phyloP scores from a whole-genome alignment of 495 filamentous ascomycete genomes.

The Hypoxylon fuscum region DNA sequence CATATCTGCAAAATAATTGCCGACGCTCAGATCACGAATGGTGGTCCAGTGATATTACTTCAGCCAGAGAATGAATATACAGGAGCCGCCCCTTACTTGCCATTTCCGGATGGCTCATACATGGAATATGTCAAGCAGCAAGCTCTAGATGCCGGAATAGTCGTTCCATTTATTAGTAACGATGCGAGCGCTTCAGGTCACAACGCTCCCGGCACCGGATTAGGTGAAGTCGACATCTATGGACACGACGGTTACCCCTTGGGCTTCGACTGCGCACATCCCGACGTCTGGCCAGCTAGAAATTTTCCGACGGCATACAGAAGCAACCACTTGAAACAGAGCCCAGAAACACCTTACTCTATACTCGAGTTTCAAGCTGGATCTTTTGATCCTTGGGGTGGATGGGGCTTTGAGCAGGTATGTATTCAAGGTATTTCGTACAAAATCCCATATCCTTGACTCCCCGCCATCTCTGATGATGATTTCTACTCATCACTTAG shows the following conservation, averaged over 20 bases:
- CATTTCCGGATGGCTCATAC: slow-evolving; percentile 68
- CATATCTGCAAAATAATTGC: slow-evolving; percentile 71
- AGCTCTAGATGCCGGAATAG: slow-evolving; percentile 71
- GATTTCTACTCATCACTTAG: too few relatives aligned
- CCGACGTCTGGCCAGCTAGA: slow-evolving; percentile 59
- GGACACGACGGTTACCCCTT: slow-evolving; percentile 79
- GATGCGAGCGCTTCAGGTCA: slow-evolving; percentile 68
- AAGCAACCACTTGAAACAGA: slow-evolving; percentile 62
- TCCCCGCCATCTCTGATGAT: too few relatives aligned
- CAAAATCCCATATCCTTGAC: neutral
- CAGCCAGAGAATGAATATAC: slow-evolving; percentile 86
- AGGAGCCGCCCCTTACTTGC: slow-evolving; percentile 24
- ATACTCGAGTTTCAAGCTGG: slow-evolving; percentile 80
- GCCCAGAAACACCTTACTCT: slow-evolving; percentile 72
- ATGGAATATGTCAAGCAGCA: slow-evolving; percentile 76
- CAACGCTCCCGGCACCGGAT: slow-evolving; percentile 71
- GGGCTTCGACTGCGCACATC: slow-evolving; percentile 67
- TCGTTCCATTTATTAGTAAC: slow-evolving; percentile 80
- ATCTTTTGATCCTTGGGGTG: slow-evolving; percentile 81
- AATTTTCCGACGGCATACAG: slow-evolving; percentile 56
- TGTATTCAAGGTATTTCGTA: neutral
- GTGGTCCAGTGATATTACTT: slow-evolving; percentile 77
- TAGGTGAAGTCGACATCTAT: slow-evolving; percentile 78
- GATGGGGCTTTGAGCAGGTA: slow-evolving; percentile 65
- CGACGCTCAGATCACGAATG: slow-evolving; percentile 79